Base-by-base conservation (phyloP, 2,329 filamentous ascomycete species). In the Aspergillus calidoustus region DNA sequence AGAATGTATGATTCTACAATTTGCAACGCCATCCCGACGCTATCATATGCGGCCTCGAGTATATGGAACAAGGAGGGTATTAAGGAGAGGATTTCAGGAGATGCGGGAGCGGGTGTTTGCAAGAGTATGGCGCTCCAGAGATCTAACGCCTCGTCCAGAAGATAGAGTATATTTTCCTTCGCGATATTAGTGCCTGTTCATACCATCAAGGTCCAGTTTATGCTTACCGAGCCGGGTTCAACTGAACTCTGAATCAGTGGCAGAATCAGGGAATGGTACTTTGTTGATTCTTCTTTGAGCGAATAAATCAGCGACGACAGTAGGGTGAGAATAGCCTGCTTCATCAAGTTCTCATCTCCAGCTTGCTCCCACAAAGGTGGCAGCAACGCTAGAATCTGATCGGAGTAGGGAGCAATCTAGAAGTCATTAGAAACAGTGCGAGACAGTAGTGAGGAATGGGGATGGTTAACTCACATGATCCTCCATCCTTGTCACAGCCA, bases 111-210 rank as follows among this genome's bases (percentile, higher is more conserved):
- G 7, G 84, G 82, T 61, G 88, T 89, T 69, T 92, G 87, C 64
- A 82, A 82, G 43, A 93, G 77, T 11, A 97, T 87, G 2, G 90
- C 87, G 38, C 86, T 84, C 94, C 94, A 98, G 3, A 99, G 85
- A 59, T 97, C 93, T 15, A 98, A 82, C 0, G 92, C 91, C 74
- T 99, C 95, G 64, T 98, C 95, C 13, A 97, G 87, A 11, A 99
- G 86, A 71, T 96, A 95, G 2, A 93, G 80, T 68, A 91, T 87
- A 47, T 91, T 83, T 44, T 86, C 84, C 80, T 82, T 54, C 8
- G 23, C 28, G 31, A 30, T 62, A 50, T 66, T 54, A 60, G 60
- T 58, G 28, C 46, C 13, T 46, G 17, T 48, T 48, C 22, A 49
- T 51, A 19, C 15, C 25, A 52, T 19, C 50, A 7, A 17, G 15